A percentile compares a stretch with the other conserved stretches of the same genome.
These are phyloP conservation scores for Elaphomyces granulatus DNA, from an alignment of 495 filamentous ascomycete genomes.

Conservation along the genomic window DNA sequence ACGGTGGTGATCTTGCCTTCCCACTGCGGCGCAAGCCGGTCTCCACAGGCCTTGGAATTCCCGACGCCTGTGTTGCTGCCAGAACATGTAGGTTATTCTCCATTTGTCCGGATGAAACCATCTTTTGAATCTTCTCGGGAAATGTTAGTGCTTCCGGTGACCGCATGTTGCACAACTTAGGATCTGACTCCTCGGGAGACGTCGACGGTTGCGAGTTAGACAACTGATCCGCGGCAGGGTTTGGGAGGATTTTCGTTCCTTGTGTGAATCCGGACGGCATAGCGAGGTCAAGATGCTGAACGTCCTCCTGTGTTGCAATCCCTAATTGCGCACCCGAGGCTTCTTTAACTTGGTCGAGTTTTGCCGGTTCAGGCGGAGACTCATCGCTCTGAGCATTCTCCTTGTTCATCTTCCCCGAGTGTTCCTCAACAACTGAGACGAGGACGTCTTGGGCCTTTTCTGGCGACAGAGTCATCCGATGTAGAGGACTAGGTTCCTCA, in stretches of 20 bases:
- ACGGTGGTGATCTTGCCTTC: slow-evolving; percentile 43
- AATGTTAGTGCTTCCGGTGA: slow-evolving; percentile 5
- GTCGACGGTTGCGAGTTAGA: slow-evolving; percentile 7
- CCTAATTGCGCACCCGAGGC: not conserved
- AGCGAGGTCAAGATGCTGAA: slow-evolving; percentile 62
- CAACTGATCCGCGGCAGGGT: slow-evolving; percentile 3
- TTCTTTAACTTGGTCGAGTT: not conserved
- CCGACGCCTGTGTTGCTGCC: slow-evolving; percentile 25
- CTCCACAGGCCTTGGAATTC: slow-evolving; percentile 38
- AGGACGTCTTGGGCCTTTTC: slow-evolving; percentile 56
- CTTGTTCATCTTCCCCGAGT: slow-evolving; percentile 30
- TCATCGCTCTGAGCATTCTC: slow-evolving; percentile 9
- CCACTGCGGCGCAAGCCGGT: slow-evolving; percentile 24
- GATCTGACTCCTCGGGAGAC: slow-evolving; percentile 4
- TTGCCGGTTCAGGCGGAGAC: not conserved
- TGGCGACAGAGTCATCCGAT: slow-evolving; percentile 44
- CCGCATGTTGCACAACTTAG: slow-evolving; percentile 1
- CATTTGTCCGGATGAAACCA: not conserved
- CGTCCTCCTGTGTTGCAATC: slow-evolving; percentile 28
- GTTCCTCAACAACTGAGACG: slow-evolving; percentile 54
- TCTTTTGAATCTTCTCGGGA: not conserved
- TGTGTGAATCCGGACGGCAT: slow-evolving; percentile 32
- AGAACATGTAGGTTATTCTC: slow-evolving; percentile 2
- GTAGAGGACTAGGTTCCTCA: slow-evolving; percentile 21
- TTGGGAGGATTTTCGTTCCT: slow-evolving; percentile 4